Evolutionary conservation across 495 filamentous ascomycete species (phyloP).

Genomic region (Trichoderma virens): DNA sequence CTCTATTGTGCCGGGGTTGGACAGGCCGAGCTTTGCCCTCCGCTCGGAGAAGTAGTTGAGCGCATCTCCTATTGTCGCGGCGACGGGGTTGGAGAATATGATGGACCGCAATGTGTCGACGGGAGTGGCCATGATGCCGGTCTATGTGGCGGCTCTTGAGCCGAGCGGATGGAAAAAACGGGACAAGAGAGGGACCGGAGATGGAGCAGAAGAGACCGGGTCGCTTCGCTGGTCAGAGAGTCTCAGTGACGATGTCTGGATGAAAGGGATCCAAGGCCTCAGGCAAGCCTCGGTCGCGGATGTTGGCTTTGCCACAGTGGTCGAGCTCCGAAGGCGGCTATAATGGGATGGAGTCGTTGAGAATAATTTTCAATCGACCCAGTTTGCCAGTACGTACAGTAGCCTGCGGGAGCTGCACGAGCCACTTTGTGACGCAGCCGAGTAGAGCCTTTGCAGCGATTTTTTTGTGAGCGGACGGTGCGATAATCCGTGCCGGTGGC

Average conservation of each 20-base stretch:
- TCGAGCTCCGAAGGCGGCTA: slow-evolving; percentile 7
- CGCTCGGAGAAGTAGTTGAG: slow-evolving; percentile 77
- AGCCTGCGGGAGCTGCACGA: slow-evolving; percentile 9
- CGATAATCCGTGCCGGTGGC: not conserved
- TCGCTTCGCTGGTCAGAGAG: not conserved
- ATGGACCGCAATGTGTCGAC: slow-evolving; percentile 54
- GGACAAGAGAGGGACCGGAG: slow-evolving; percentile 8
- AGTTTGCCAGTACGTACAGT: slow-evolving; percentile 1
- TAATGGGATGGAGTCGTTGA: slow-evolving; percentile 1
- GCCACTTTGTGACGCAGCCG: slow-evolving; percentile 7
- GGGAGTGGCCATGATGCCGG: slow-evolving; percentile 36
- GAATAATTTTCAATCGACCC: slow-evolving; percentile 7
- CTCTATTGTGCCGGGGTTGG: slow-evolving; percentile 89
- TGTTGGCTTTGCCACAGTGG: not conserved
- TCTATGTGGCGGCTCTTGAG: slow-evolving; percentile 16
- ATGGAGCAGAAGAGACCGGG: not conserved
- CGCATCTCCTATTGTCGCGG: slow-evolving; percentile 61
- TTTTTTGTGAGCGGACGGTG: not conserved
- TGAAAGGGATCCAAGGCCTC: not conserved
- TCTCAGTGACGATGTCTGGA: not conserved
- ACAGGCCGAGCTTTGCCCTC: slow-evolving; percentile 76
- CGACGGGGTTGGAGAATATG: slow-evolving; percentile 64
- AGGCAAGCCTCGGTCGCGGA: not conserved
- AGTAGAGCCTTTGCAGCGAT: not conserved
- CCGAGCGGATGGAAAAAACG: slow-evolving; percentile 14